Evolutionary conservation across 1,139 yeast species (phyloP).

Genomic region (Taiozyma sp.): DNA sequence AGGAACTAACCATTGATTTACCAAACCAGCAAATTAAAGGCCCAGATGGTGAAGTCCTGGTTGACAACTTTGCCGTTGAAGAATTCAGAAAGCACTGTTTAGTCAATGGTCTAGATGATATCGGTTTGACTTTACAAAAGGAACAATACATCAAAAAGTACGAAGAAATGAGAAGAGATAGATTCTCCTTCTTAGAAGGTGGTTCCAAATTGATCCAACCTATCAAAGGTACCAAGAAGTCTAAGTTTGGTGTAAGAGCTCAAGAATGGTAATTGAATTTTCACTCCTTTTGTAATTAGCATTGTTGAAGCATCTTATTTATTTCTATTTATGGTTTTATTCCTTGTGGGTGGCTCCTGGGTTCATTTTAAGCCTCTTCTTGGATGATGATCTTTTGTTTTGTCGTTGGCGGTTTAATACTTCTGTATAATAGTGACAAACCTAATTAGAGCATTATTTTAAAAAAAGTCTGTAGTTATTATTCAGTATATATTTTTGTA

Average conservation of each 20-base stretch:
- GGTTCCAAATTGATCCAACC: slow-evolving; percentile 69
- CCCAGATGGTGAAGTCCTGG: slow-evolving; percentile 65
- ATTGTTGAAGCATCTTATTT: neutral
- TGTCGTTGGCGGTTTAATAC: neutral
- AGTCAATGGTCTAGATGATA: slow-evolving; percentile 92
- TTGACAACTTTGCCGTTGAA: slow-evolving; percentile 83
- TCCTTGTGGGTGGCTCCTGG: neutral
- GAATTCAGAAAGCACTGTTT: slow-evolving; percentile 92
- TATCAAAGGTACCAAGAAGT: slow-evolving; percentile 64
- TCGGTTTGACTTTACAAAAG: slow-evolving; percentile 91
- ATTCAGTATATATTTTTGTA: too few relatives aligned
- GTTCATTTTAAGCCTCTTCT: neutral
- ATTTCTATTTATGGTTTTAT: neutral
- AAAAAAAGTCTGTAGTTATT: neutral
- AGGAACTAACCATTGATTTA: slow-evolving; percentile 71
- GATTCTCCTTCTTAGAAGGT: slow-evolving; percentile 88
- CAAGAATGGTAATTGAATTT: slow-evolving; percentile 65
- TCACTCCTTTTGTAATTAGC: neutral
- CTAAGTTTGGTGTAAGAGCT: slow-evolving; percentile 62
- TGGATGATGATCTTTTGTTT: neutral
- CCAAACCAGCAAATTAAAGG: slow-evolving; percentile 80
- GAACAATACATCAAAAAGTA: slow-evolving; percentile 69
- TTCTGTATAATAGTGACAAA: neutral
- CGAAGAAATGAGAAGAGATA: slow-evolving; percentile 71
- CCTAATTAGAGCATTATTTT: neutral